Evolutionary conservation across 805 yeast species (phyloP).

Genomic region (Wickerhamomyces mucosus): DNA sequence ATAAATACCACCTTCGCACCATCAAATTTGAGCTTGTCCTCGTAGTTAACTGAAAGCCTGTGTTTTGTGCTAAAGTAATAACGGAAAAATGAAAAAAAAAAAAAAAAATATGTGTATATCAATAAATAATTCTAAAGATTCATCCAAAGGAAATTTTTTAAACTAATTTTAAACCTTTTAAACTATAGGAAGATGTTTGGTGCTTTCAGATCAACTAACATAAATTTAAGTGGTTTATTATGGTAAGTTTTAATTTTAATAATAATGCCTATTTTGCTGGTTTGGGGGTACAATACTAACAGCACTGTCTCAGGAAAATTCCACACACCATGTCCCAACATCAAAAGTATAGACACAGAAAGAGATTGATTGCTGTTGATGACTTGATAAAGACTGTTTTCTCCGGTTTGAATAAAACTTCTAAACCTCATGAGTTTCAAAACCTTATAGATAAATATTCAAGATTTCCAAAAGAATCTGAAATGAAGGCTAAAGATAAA

Average conservation of each 20-base stretch:
- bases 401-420: slow-evolving; percentile 29
- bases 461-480: slow-evolving; percentile 67
- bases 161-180: no score
- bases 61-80: no score
- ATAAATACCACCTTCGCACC: no score
- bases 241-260: slow-evolving; percentile 34
- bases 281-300: slow-evolving; percentile 1
- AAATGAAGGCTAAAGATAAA: slow-evolving; percentile 77
- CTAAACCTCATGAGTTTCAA: slow-evolving; percentile 2
- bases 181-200: no score
- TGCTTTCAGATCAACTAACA: slow-evolving; percentile 53
- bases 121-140: no score
- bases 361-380: slow-evolving; percentile 77
- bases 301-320: slow-evolving; percentile 38
- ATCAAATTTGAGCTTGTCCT: no score
- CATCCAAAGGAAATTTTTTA: no score
- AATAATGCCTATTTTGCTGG: not conserved
- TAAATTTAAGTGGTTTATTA: slow-evolving; percentile 60
- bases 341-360: slow-evolving; percentile 80
- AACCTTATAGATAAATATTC: slow-evolving; percentile 22
- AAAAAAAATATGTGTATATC: no score
- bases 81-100: no score
- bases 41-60: no score
- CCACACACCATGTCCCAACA: slow-evolving; percentile 72
- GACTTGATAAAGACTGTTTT: slow-evolving; percentile 58